Base-by-base conservation (phyloP, 2,329 filamentous ascomycete genomes). In the Cryphonectria radicalis region DNA sequence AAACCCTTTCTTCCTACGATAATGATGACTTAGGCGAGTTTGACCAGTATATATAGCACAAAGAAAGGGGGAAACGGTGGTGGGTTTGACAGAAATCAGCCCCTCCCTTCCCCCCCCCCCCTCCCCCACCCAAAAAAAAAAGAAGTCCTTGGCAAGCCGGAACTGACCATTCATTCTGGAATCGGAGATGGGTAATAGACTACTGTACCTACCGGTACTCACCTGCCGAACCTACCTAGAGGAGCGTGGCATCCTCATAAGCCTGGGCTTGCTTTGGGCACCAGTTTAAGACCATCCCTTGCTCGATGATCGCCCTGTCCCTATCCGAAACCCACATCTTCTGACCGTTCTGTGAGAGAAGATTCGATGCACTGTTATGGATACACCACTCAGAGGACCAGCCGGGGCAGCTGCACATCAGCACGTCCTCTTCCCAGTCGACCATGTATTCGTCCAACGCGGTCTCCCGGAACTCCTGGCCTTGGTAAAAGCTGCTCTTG, bases 401-500 rank as follows among this genome's bases (percentile, higher is more conserved):
- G 11, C 2, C 59, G 32, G 32, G 37, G 55, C 66, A 60, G 37
- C 35, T 28, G n/a, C 66, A 60, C 66, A 67, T 67, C 37, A 67
- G 40, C 37, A 67, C 64, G 25, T 66, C 66, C 14, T 40, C 55
- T 6, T 67, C 66, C 5, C 25, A 60, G 53, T 67, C 66, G n/a
- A 67, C n/a, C 22, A 67, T 43, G 28, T 32, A 46, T 11, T 62
- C 53, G n/a, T 67, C 66, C 19, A 53, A 8, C 64, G 1, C 13
- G 59, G 19, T 62, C 17, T 62, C 59, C 3, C 8, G 19, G 59
- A 37, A 62, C 59, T 62, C 35, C 35, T 62, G 32, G 59, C 59
- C 43, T 13, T 37, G 64, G 32, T 25, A 66, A 28, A 22, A 37
- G 22, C 32, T 25, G 46, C 46, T 66, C 64, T 17, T 22, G 32